A percentile compares a stretch with the other conserved stretches of the same genome.
These are phyloP conservation scores for Guadua angustifolia DNA, from an alignment of 176 grass and related monocot genomes.

Conservation along the genomic window DNA sequence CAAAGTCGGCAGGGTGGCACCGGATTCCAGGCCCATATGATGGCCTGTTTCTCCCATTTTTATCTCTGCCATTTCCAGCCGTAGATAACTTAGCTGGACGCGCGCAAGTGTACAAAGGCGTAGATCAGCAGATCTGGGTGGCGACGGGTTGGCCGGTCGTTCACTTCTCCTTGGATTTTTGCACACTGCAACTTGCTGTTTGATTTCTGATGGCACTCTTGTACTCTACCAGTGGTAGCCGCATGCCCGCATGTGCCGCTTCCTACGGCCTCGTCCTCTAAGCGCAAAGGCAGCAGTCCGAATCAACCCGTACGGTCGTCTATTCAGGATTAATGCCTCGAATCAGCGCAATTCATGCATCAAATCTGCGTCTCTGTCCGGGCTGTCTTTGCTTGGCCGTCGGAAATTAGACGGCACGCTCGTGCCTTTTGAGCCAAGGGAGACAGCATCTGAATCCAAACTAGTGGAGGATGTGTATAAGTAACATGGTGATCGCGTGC, in stretches of 20 bases:
- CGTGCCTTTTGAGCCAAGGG: not conserved
- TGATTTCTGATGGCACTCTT: not conserved
- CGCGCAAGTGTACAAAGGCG: slow-evolving; percentile 23
- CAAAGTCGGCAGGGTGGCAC: slow-evolving; percentile 2
- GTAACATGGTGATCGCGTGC: not conserved
- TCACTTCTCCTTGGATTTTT: not conserved
- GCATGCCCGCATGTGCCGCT: not conserved
- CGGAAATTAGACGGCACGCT: not conserved
- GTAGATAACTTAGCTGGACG: slow-evolving; percentile 19
- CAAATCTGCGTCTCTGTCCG: not conserved
- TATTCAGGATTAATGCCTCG: not conserved
- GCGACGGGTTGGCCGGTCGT: not conserved
- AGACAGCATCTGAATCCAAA: slow-evolving; percentile 6
- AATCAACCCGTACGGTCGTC: not conserved
- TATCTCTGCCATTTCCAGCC: not conserved
- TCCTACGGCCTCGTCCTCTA: not conserved
- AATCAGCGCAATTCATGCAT: slow-evolving; percentile 3
- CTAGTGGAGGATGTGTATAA: not conserved
- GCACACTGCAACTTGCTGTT: slow-evolving; percentile 15
- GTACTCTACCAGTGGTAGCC: not conserved
- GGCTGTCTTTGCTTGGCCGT: not conserved
- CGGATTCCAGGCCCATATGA: slow-evolving; percentile 10
- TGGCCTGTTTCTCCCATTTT: not conserved
- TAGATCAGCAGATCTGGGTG: slow-evolving; percentile 37
- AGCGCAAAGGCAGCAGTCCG: not conserved